A percentile compares a stretch with the other conserved stretches of the same genome.
Conservation (phyloP, 2,329 filamentous ascomycete genomes). For the Claviceps purpurea region DNA sequence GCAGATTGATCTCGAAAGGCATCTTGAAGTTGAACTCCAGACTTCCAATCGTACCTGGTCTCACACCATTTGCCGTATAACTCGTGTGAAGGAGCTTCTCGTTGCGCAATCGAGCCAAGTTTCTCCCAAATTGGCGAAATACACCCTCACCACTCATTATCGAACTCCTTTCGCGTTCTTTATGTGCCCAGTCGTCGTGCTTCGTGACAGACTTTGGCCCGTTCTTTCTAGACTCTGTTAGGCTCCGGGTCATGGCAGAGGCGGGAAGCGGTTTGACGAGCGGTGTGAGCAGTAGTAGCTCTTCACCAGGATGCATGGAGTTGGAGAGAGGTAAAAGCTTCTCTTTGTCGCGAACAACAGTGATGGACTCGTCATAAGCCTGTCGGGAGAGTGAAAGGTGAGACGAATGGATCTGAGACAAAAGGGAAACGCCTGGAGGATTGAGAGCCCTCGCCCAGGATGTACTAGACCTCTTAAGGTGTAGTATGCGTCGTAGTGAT, state of each 20-base stretch:
- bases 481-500: conserved; percentile 65
- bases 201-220: conserved; percentile 21
- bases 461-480: conserved; percentile 73
- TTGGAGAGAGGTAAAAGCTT: conserved; percentile 70
- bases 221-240: conserved; percentile 40
- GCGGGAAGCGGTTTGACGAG: conserved; percentile 86
- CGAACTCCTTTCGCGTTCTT: conserved; percentile 41
- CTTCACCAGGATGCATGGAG: conserved; percentile 71
- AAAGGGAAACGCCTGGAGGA: conserved; percentile 61
- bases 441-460: conserved; percentile 88
- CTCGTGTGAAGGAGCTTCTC: conserved; percentile 86
- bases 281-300: conserved; percentile 78
- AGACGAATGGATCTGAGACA: conserved; percentile 69
- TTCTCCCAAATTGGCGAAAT: conserved; percentile 77
- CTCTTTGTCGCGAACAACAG: conserved; percentile 81
- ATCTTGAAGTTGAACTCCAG: not conserved
- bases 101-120: conserved; percentile 72
- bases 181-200: conserved; percentile 43
- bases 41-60: conserved; percentile 41
- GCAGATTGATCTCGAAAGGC: not conserved
- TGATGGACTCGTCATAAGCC: conserved; percentile 87
- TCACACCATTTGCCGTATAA: conserved; percentile 84
- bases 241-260: conserved; percentile 64
- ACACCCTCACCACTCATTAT: conserved; percentile 89
- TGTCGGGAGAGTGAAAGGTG: conserved; percentile 71